A percentile compares a stretch with the other conserved stretches of the same genome.
These are phyloP conservation scores for Eucalyptus marginata DNA, from an alignment of 345 rosid species.

Conservation along the genomic window DNA sequence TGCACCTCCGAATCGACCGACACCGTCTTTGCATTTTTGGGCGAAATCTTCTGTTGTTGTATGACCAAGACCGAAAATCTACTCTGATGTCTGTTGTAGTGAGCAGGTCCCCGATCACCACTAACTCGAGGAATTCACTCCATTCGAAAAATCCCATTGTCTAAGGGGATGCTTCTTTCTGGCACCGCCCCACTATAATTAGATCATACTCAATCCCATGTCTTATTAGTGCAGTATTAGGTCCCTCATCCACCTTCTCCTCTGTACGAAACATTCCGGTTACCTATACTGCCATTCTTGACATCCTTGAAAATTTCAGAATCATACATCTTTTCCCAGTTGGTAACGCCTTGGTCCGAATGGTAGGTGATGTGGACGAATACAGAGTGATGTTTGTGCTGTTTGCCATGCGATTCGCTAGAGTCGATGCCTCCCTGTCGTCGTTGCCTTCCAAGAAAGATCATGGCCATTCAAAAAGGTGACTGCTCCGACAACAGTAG, in stretches of 20 bases:
- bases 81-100: neutral
- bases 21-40: neutral
- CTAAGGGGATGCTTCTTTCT: neutral
- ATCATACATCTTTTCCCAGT: neutral
- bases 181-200: neutral
- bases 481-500: neutral
- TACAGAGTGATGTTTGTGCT: neutral
- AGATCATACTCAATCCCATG: neutral
- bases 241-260: neutral
- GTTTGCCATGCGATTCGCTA: slow-evolving; percentile 1
- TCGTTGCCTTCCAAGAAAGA: slow-evolving; percentile 20
- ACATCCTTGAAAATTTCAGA: neutral
- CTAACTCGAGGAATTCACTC: slow-evolving; percentile 7
- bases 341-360: neutral
- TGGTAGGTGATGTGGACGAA: neutral
- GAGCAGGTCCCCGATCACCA: slow-evolving; percentile 2
- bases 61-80: slow-evolving; percentile 5
- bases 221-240: neutral
- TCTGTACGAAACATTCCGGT: neutral
- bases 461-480: neutral
- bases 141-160: neutral
- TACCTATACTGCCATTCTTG: neutral
- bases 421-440: slow-evolving; percentile 16
- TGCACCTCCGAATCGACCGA: neutral
- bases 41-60: neutral